These are phyloP conservation scores for Paramecium sonneborni DNA, from an alignment of 73 alveolate species.

Conservation along the genomic window DNA sequence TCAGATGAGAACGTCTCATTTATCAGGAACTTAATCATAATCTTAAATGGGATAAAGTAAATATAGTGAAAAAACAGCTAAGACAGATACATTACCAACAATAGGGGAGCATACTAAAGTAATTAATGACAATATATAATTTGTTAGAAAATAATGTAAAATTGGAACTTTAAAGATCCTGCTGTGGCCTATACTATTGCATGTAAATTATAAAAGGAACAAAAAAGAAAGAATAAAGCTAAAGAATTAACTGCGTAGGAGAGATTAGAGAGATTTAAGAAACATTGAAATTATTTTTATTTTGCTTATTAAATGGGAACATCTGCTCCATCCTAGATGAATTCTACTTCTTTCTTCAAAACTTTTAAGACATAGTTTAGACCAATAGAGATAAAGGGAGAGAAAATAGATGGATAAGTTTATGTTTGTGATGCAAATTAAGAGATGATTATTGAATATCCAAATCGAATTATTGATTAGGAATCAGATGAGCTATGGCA, in stretches of 20 bases:
- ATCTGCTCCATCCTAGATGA: not conserved
- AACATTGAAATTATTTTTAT: constrained; percentile 33
- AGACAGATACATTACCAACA: not conserved
- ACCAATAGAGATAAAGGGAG: not conserved
- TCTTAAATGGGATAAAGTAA: not conserved
- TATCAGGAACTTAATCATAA: not conserved
- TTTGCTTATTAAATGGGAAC: constrained; percentile 11
- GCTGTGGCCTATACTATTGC: not conserved
- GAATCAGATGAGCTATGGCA: constrained; percentile 30
- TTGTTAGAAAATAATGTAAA: not conserved
- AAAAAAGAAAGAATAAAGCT: not conserved
- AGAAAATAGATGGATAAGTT: not conserved
- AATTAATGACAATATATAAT: not conserved
- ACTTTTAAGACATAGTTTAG: not conserved
- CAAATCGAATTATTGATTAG: not conserved
- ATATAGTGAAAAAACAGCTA: not conserved
- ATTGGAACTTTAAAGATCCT: constrained; percentile 24
- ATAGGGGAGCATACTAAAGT: not conserved
- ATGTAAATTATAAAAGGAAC: not conserved
- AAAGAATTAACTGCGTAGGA: not conserved
- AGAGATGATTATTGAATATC: not conserved
- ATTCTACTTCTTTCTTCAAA: not conserved
- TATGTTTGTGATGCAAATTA: constrained; percentile 6
- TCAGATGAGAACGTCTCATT: not conserved
- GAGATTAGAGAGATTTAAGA: not conserved